phyloP scores from a whole-genome alignment of 192 early-diverging fungal genomes.

The Haplosporangium gracile region DNA sequence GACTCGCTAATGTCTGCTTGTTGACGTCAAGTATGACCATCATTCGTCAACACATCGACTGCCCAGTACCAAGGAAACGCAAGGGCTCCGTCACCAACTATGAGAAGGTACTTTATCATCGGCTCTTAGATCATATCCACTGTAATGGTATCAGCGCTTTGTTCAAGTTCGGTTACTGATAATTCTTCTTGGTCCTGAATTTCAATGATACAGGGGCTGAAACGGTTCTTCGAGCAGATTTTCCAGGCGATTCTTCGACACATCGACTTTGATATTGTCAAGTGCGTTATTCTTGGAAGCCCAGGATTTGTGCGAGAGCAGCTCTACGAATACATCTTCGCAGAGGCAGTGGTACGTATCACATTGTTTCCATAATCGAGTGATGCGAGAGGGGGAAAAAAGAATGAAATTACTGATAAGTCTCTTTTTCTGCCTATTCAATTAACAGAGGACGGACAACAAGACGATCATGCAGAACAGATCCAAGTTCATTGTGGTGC shows the following conservation, averaged over 20 bases:
- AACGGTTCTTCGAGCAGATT: slow-evolving; percentile 92
- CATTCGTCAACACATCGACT: slow-evolving; percentile 92
- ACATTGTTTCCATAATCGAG: not conserved
- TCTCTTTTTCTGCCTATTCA: not conserved
- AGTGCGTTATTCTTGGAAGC: slow-evolving; percentile 95
- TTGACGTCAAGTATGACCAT: slow-evolving; percentile 97
- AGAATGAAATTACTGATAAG: not conserved
- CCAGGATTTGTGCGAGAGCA: slow-evolving; percentile 96
- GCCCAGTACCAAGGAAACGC: slow-evolving; percentile 92
- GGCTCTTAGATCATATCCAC: not conserved
- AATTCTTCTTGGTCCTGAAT: not conserved
- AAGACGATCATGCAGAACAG: slow-evolving; percentile 87
- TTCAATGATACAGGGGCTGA: slow-evolving; percentile 64
- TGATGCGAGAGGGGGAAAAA: not conserved
- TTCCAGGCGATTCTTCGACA: slow-evolving; percentile 89
- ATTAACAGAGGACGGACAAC: slow-evolving; percentile 77
- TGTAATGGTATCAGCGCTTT: not conserved
- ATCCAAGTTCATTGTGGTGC: slow-evolving; percentile 89
- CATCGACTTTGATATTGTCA: slow-evolving; percentile 93
- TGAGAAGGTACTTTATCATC: slow-evolving; percentile 78
- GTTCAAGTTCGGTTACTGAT: not conserved
- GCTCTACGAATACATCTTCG: slow-evolving; percentile 88
- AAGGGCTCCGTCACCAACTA: slow-evolving; percentile 90
- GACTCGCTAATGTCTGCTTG: slow-evolving; percentile 93
- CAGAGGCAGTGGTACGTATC: slow-evolving; percentile 74